These are phyloP conservation scores for Paspalum notatum DNA, from an alignment of 176 grass and related monocot species.

Conservation along the genomic window DNA sequence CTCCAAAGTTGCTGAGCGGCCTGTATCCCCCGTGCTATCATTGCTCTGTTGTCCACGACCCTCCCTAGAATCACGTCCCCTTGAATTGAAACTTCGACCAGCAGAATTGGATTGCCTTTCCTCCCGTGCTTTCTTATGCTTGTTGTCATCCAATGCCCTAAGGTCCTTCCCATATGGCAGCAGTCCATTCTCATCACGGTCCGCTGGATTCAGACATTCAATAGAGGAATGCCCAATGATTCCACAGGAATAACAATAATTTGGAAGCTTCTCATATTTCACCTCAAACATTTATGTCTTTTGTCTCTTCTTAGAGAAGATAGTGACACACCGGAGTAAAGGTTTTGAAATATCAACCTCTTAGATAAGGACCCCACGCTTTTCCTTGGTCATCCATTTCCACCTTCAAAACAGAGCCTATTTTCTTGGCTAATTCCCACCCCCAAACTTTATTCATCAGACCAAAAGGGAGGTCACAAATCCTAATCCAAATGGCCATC, in stretches of 20 bases:
- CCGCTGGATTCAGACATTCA: background rate
- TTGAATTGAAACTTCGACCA: background rate
- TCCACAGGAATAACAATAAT: too few relatives aligned
- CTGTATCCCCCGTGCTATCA: background rate
- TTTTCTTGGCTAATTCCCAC: background rate
- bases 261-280: background rate
- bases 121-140: background rate
- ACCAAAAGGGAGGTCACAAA: background rate
- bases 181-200: background rate
- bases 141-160: background rate
- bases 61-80: background rate
- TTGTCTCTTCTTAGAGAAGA: background rate
- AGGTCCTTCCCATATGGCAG: background rate
- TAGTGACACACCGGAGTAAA: too few relatives aligned
- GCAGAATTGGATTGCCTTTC: background rate
- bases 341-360: background rate
- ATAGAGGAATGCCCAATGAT: background rate
- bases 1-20: rapidly evolving
- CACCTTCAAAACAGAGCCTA: background rate
- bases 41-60: background rate
- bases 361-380: background rate
- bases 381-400: background rate
- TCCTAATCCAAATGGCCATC: too few relatives aligned
- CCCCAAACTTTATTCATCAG: background rate
- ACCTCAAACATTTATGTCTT: background rate